Evolutionary conservation across 2,329 filamentous ascomycete genomes (phyloP).

Genomic region (Zopfia rhizophila): DNA sequence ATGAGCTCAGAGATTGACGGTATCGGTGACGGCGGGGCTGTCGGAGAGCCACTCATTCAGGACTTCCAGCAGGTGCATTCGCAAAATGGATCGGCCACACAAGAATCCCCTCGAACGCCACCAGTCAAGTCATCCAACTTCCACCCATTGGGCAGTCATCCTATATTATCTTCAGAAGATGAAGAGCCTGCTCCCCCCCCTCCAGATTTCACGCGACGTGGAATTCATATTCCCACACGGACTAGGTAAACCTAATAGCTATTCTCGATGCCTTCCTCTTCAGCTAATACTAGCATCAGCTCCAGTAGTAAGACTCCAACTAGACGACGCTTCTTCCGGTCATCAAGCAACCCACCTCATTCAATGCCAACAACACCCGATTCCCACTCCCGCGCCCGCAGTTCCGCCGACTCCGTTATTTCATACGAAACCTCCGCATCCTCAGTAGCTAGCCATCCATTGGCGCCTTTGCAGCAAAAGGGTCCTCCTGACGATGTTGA

Average conservation of each 20-base stretch:
- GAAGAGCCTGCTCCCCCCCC: slow-evolving; percentile 44
- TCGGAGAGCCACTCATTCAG: slow-evolving; percentile 43
- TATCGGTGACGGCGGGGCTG: slow-evolving; percentile 27
- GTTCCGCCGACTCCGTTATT: slow-evolving; percentile 48
- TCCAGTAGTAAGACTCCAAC: slow-evolving; percentile 35
- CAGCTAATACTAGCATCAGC: slow-evolving; percentile 28
- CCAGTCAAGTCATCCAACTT: slow-evolving; percentile 16
- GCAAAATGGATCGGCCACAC: slow-evolving; percentile 29
- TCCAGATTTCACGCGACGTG: slow-evolving; percentile 47
- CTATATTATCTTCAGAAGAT: slow-evolving; percentile 22
- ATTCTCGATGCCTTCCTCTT: neutral
- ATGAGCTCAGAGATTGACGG: slow-evolving; percentile 24
- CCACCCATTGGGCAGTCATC: slow-evolving; percentile 33
- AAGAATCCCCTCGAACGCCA: slow-evolving; percentile 24
- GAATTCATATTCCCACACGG: slow-evolving; percentile 49
- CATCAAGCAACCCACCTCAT: slow-evolving; percentile 22
- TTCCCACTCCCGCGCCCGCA: slow-evolving; percentile 27
- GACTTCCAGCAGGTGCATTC: slow-evolving; percentile 41
- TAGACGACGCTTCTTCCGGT: slow-evolving; percentile 24
- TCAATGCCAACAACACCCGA: slow-evolving; percentile 31
- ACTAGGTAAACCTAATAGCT: slow-evolving; percentile 42
- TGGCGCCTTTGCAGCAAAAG: slow-evolving; percentile 58
- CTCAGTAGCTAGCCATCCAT: slow-evolving; percentile 44
- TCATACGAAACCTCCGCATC: slow-evolving; percentile 48
- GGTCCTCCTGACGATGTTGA: slow-evolving; percentile 54